Base-by-base conservation (phyloP, 176 grass and related monocot genomes). In the Metroxylon sagu region DNA sequence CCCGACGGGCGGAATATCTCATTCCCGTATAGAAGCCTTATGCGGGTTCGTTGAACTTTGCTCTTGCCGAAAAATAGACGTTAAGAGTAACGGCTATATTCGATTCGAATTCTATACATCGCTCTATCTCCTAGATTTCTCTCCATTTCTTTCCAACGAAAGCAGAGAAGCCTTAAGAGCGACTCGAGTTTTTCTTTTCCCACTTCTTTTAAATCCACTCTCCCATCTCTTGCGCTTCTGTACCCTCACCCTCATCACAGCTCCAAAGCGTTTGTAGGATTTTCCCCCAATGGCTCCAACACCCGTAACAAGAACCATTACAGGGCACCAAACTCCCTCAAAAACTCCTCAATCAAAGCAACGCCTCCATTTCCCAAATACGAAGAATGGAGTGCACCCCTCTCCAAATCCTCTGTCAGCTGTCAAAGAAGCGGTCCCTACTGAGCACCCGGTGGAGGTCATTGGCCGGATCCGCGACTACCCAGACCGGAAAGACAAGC, bases 391-490 rank as follows among this genome's bases (percentile, higher is more conserved):
- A 31, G 8, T 18, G 29, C 59, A 78, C 59, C 16, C 71, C 1
- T 18, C 48, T 50, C 66, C 14, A 3, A 7, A 16, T 43, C 19
- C 68, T 23, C 39, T 35, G 35, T 25, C 55, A 31, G 68, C 68
- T 35, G 17, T 18, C 35, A 31, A 31, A 31, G 29, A 31, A 31
- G 16, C 53, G 16, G 76, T 64, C 26, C 74, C 74, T 5, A 87
- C 83, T 6, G 92, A 96, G 66, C 92, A 96, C 69, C 92, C 92
- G 4, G 87, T 96, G 16, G 92, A 96, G 65, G 87, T 90, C 18
- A 85, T 96, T 57, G 83, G 86, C 43, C 83, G 92, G 53, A 74
- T 96, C 64, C 75, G 92, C 1, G 80, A 96, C 72, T 75, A 77
- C 21, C 48, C 73, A 0, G 80, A 71, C 0, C 76, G 19, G 18